Base-by-base conservation (phyloP, 257 asterid genomes). In the Schizonepeta tenuifolia region DNA sequence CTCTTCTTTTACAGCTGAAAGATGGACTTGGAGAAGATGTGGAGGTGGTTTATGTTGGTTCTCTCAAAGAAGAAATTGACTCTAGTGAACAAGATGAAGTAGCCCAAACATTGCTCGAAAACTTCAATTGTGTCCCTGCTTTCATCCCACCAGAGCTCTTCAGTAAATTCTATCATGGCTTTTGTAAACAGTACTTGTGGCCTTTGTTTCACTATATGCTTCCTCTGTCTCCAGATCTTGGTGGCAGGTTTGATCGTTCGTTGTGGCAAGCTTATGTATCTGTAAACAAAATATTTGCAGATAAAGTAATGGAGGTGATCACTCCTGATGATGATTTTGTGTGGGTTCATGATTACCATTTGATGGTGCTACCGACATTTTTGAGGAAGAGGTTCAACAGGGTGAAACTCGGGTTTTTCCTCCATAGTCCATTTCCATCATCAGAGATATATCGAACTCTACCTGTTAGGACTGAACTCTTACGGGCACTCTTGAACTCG, bases 141-240 rank as follows among this genome's bases (percentile, higher is more conserved):
- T 91, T 91, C 75, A 86, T 89, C 71, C 95, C 93, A 5, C 90
- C 89, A 0, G 95, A 85, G 54, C 81, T 91, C 26, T 87, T 89
- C 80, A 86, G 80, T 56, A 89, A 89, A 74, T 89, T 86, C 86
- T 91, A 91, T 79, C 96, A 87, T 65, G 96, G 97, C 20, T 91
- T 91, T 72, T 91, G 97, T 79, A 91, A 91, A 66, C 97, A 89
- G 77, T 85, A 89, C 55, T 79, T 91, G 18, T 91, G 97, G 97
- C 96, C 97, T 78, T 72, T 91, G 72, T 91, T 91, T 82, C 97
- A 91, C 77, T 91, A 91, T 75, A 91, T 91, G 97, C 97, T 91
- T 47, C 97, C 97, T 51, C 79, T 91, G 18, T 91, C 97, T 10
- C 97, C 96, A 0, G 96, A 91, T 70, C 97, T 89, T 38, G 96